Evolutionary conservation across 2,329 filamentous ascomycete genomes (phyloP).

Genomic region (Sporothrix schenckii): DNA sequence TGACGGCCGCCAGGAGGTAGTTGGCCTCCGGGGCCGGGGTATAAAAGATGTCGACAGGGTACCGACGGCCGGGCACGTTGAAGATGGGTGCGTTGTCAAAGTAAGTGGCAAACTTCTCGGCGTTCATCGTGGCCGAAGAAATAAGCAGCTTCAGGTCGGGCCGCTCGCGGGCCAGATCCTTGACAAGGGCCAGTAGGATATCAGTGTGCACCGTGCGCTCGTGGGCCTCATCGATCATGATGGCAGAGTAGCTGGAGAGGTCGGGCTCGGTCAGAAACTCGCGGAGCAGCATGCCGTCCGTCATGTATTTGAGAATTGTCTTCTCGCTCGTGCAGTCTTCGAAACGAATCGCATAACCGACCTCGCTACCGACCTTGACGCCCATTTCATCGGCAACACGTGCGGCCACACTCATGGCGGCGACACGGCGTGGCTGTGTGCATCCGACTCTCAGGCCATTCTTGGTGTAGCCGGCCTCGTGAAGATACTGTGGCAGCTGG

Average conservation of each 20-base stretch:
- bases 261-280: constrained; percentile 90
- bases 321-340: constrained; percentile 91
- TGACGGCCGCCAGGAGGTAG: constrained; percentile 87
- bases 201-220: constrained; percentile 91
- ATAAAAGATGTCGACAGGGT: constrained; percentile 90
- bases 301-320: constrained; percentile 94
- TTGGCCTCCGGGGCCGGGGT: constrained; percentile 90
- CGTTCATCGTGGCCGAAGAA: constrained; percentile 92
- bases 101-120: constrained; percentile 86
- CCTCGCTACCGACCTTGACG: constrained; percentile 84
- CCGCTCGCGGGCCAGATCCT: constrained; percentile 80
- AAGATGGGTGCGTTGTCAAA: constrained; percentile 94
- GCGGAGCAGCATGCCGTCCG: constrained; percentile 89
- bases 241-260: constrained; percentile 75
- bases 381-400: constrained; percentile 95
- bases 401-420: constrained; percentile 95
- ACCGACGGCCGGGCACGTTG: constrained; percentile 86
- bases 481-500: constrained; percentile 88
- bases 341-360: constrained; percentile 93
- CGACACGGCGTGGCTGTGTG: constrained; percentile 92
- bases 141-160: constrained; percentile 89
- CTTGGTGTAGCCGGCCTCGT: constrained; percentile 88
- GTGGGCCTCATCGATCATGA: constrained; percentile 98
- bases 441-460: constrained; percentile 83
- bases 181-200: constrained; percentile 82